Conservation (phyloP, 2,329 filamentous ascomycete species). For the Aspergillus persii region DNA sequence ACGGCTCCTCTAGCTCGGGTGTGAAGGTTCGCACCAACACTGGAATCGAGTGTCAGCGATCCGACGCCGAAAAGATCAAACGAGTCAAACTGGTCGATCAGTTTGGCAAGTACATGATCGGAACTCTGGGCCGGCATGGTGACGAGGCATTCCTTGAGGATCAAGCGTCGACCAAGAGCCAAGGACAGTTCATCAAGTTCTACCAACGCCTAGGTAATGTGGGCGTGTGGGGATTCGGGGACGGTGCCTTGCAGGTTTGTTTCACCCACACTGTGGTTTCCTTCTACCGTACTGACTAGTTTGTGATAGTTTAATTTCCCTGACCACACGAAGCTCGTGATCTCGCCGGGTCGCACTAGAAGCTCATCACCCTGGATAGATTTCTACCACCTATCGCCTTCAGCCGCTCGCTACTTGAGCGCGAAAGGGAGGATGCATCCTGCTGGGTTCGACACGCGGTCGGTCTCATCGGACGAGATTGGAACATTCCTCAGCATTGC, state of each 20-base stretch:
- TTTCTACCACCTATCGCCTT: conserved; percentile 49
- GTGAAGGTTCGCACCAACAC: conserved; percentile 35
- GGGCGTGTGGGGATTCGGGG: conserved; percentile 53
- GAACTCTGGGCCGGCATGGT: conserved; percentile 43
- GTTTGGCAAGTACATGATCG: conserved; percentile 54
- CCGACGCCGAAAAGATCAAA: conserved; percentile 48
- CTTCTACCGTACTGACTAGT: neutral
- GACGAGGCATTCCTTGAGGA: conserved; percentile 34
- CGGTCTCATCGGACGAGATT: conserved; percentile 41
- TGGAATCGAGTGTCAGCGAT: conserved; percentile 33
- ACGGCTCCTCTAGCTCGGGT: conserved; percentile 21
- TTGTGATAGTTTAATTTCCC: conserved; percentile 48
- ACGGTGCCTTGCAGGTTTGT: conserved; percentile 47
- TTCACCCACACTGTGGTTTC: neutral
- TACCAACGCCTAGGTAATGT: conserved; percentile 53
- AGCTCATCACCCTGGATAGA: conserved; percentile 44
- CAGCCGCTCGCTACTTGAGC: conserved; percentile 44
- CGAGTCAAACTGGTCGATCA: conserved; percentile 49
- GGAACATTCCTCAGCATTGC: conserved; percentile 42
- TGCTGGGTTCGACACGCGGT: conserved; percentile 43
- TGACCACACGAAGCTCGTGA: conserved; percentile 52
- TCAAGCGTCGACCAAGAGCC: conserved; percentile 24
- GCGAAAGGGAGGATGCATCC: conserved; percentile 43
- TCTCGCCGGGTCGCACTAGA: conserved; percentile 41
- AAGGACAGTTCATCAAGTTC: conserved; percentile 47